Conservation (phyloP, 495 filamentous ascomycete species). For the Podospora appendiculata region DNA sequence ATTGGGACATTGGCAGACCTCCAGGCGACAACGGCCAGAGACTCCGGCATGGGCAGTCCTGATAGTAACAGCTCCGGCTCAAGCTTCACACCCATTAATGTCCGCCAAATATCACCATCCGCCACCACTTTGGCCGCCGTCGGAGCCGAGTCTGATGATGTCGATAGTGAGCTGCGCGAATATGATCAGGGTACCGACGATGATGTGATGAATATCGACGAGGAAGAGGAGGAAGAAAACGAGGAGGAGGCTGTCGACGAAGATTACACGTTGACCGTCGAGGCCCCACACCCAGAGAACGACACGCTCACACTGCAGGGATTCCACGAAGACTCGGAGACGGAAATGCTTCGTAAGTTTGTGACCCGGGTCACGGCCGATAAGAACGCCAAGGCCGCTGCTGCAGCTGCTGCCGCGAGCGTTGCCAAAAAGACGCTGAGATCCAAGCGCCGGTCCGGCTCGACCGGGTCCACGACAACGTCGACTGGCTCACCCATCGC, state of each 20-base stretch:
- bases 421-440: constrained; percentile 11
- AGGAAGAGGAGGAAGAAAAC: constrained; percentile 4
- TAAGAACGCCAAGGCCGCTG: constrained; percentile 30
- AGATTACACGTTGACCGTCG: constrained; percentile 12
- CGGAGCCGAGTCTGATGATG: neutral
- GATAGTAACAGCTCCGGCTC: constrained; percentile 11
- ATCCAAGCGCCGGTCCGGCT: constrained; percentile 17
- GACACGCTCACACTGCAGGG: constrained; percentile 19
- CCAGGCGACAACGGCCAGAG: too few species aligned
- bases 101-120: constrained; percentile 13
- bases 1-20: too few species aligned
- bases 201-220: neutral
- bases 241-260: constrained; percentile 6
- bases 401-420: constrained; percentile 13
- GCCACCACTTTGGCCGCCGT: neutral
- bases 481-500: constrained; percentile 21
- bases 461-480: constrained; percentile 12
- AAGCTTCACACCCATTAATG: constrained; percentile 26
- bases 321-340: constrained; percentile 29
- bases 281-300: constrained; percentile 6
- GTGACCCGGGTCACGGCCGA: constrained; percentile 38
- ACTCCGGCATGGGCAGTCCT: neutral
- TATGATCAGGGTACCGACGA: neutral
- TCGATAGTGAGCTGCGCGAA: neutral
- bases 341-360: constrained; percentile 38